Evolutionary conservation across 1,284 basidiomycete genomes (phyloP), one percentile per base, ranked within the genome.

Genomic region (Sparassis latifolia): DNA sequence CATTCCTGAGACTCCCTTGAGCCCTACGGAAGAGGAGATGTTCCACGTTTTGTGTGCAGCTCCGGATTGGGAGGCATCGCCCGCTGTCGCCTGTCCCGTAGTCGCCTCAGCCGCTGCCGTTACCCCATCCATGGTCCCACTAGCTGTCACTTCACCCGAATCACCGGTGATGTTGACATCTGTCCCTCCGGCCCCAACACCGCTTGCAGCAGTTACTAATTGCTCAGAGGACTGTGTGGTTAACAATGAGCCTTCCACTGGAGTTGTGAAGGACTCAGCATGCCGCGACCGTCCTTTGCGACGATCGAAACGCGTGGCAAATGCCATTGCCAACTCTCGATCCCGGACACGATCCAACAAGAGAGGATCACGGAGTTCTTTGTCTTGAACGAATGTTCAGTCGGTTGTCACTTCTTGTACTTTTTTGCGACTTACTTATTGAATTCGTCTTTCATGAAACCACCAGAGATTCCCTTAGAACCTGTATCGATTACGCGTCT

Each of bases 1-100:
- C 7, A 44, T 51, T 10, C 54, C 58, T 30, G 77, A 78, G 47
- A 65, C 66, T 5, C 84, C 84, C 30, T 71, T 87, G 48, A 86
- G 76, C 54, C 79, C 80, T n/a, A 79, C 75, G 10, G 84, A 87
- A 58, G 78, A 83, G 61, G 80, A 83, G 61, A 79, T 87, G 47
- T 86, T 87, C 66, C 78, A 71, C 41, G 72, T 74, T 45, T 64
- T 86, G 30, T 86, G 82, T 57, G 69, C 75, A 32, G 73, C 74
- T 50, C 71, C 78, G 31, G 82, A 84, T 54, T 82, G 78, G 75
- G 78, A 80, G 41, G 61, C 50, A 10, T 43, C 52, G 4, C 7
- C 56, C 33, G 49, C 57, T n/a, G 33, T 41, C 31, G 53, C 50
- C 33, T 50, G 47, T 39, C 40, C 32, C 37, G 31, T 33, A 10